Evolutionary conservation across 371 early-diverging fungal species (phyloP), one percentile per base, ranked within the genome.

Genomic region (Mucor piriformis): DNA sequence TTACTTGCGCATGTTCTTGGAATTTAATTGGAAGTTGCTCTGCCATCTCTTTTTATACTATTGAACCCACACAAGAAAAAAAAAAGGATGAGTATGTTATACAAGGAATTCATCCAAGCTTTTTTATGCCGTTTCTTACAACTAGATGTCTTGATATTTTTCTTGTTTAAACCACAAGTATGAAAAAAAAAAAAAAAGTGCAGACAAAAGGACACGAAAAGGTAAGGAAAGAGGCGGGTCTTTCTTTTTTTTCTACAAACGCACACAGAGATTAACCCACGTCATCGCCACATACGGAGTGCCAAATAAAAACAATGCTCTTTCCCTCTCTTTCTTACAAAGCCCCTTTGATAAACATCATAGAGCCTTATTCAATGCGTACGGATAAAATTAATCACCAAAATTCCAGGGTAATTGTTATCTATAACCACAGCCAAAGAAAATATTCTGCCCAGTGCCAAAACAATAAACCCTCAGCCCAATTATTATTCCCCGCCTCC

Each of bases 1-100:
- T 57, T 89, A 95, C 96, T 90, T 95, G 95, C 62, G 94, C 86
- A 84, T 91, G 95, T 84, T 97, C 96, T 81, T 95, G 94, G 69
- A 95, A 94, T 68, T 82, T 82, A 70, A 93, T 92, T 43, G 93
- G 93, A 56, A 93, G 72, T 60, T 72, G 74, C 69, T 89, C 90
- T 59, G 82, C 79, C 92, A 92, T 88, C 61, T 64, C 18, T 42
- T 42, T 16, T 6, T 43, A 27, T 43, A 27, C 29, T 29, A 29
- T 29, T 29, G 29, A 29, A 8, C 10, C 54, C 42, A 54, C 10
- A 32, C 29, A 8, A 53, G 21, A 12, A 23, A 46, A 46, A 25
- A 25, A 46, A 46, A 46, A 25, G 12, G 25, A 25, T 46, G 10
- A 46, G 18, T n/a, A n/a, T 42, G 7, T 42, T 42, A 4, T 13